A percentile compares a stretch with the other conserved stretches of the same genome.
Conservation (phyloP, 2,329 filamentous ascomycete genomes). For the Stemphylium beticola region DNA sequence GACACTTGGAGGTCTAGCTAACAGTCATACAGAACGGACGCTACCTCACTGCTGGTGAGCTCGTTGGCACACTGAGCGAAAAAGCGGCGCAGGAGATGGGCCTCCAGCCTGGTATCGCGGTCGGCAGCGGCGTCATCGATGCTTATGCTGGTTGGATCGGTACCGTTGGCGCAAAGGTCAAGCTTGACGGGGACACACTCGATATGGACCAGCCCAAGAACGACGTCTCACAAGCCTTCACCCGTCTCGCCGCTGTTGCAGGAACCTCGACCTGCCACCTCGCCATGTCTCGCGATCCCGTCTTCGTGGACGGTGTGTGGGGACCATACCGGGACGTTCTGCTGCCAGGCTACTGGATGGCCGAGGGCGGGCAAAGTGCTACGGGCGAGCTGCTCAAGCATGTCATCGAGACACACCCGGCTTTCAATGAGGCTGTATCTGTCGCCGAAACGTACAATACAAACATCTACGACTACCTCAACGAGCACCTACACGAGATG, state of each 20-base stretch:
- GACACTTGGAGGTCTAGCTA: slow-evolving; percentile 36
- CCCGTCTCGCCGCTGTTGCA: slow-evolving; percentile 88
- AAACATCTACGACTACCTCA: slow-evolving; percentile 95
- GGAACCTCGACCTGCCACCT: slow-evolving; percentile 97
- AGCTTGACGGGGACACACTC: slow-evolving; percentile 71
- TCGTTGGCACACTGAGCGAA: slow-evolving; percentile 83
- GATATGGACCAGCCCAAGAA: slow-evolving; percentile 74
- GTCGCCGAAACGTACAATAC: slow-evolving; percentile 81
- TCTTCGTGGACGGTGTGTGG: slow-evolving; percentile 97
- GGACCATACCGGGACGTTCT: slow-evolving; percentile 95
- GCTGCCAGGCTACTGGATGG: slow-evolving; percentile 92
- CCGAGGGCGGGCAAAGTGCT: slow-evolving; percentile 94
- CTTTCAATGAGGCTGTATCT: slow-evolving; percentile 79
- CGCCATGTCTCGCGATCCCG: slow-evolving; percentile 89
- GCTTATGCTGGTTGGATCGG: slow-evolving; percentile 99
- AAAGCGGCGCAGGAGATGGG: slow-evolving; percentile 84
- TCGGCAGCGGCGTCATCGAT: slow-evolving; percentile 96
- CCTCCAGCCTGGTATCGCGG: slow-evolving; percentile 82
- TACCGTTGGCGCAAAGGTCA: slow-evolving; percentile 95
- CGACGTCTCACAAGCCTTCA: slow-evolving; percentile 91
- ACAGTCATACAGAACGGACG: slow-evolving; percentile 78
- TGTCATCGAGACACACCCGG: slow-evolving; percentile 92
- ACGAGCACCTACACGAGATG: slow-evolving; percentile 82
- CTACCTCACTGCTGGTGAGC: slow-evolving; percentile 89
- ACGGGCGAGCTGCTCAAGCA: slow-evolving; percentile 94